Conservation (phyloP, 129 eudicot species). For the Flaveria bidentis region DNA sequence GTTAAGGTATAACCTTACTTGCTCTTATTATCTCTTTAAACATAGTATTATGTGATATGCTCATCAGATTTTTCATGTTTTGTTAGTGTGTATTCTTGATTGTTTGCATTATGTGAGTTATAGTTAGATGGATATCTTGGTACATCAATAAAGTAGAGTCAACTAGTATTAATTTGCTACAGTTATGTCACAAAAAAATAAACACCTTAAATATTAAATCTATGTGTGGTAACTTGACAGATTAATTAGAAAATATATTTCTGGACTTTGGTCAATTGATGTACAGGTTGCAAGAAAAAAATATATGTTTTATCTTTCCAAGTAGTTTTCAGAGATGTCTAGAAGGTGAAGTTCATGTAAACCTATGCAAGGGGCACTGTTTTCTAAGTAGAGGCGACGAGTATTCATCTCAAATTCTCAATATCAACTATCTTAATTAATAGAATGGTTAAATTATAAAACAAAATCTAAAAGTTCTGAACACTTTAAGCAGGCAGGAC, state of each 20-base stretch:
- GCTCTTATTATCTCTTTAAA: conserved; percentile 20
- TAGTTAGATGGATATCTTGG: conserved; percentile 11
- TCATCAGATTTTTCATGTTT: conserved; percentile 1
- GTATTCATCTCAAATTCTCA: background rate
- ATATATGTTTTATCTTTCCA: background rate
- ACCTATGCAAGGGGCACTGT: background rate
- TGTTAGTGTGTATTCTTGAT: conserved; percentile 10
- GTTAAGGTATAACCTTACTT: conserved; percentile 52
- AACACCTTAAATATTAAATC: background rate
- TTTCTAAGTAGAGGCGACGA: background rate
- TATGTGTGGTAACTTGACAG: background rate
- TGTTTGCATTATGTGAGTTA: conserved; percentile 16
- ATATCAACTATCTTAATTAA: background rate
- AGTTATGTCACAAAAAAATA: background rate
- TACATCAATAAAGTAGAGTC: background rate
- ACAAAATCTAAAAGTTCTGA: background rate
- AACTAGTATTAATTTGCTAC: background rate
- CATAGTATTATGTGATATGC: background rate
- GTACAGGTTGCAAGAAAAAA: background rate
- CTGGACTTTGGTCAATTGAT: background rate
- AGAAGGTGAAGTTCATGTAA: conserved; percentile 1
- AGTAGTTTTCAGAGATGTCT: conserved; percentile 2
- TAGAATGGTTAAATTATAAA: background rate
- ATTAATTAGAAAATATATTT: background rate
- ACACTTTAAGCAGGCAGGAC: background rate